These are phyloP conservation scores for Cryphonectria radicalis DNA, from an alignment of 2,329 filamentous ascomycete genomes.

Conservation along the genomic window DNA sequence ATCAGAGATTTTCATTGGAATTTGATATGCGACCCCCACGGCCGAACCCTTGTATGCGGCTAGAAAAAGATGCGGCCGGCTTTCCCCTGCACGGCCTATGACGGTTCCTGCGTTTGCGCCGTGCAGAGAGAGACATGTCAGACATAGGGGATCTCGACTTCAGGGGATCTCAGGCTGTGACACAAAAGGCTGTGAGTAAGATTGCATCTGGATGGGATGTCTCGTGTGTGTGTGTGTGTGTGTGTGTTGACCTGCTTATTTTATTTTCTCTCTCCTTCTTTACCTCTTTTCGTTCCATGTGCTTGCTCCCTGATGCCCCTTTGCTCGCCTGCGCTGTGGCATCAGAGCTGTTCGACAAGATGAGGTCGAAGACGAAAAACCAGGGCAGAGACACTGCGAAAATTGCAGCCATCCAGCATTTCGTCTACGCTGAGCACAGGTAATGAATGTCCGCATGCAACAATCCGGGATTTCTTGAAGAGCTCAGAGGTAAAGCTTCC, in stretches of 20 bases:
- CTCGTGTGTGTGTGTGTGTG: not conserved
- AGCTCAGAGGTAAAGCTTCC: not conserved
- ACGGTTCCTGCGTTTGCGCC: conserved; percentile 20
- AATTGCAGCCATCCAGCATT: not conserved
- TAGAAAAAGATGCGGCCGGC: conserved; percentile 26
- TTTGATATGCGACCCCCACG: conserved; percentile 29
- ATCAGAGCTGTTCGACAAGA: not conserved
- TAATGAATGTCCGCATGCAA: not conserved
- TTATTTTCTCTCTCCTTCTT: no score
- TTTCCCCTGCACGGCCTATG: conserved; percentile 12
- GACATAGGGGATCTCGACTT: conserved; percentile 10
- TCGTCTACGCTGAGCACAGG: not conserved
- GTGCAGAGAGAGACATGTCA: conserved; percentile 5
- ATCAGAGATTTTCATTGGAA: conserved; percentile 1
- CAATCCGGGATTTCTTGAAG: not conserved
- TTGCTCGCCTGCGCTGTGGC: not conserved
- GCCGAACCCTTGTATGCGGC: conserved; percentile 23
- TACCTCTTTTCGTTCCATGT: not conserved
- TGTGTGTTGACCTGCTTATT: not conserved
- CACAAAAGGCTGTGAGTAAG: not conserved
- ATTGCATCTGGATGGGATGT: not conserved
- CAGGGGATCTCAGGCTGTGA: not conserved
- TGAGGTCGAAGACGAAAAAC: no score
- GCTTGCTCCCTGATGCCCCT: not conserved
- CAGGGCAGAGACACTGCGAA: not conserved